Conservation (phyloP, 345 rosid genomes). For the Mangifera indica region DNA sequence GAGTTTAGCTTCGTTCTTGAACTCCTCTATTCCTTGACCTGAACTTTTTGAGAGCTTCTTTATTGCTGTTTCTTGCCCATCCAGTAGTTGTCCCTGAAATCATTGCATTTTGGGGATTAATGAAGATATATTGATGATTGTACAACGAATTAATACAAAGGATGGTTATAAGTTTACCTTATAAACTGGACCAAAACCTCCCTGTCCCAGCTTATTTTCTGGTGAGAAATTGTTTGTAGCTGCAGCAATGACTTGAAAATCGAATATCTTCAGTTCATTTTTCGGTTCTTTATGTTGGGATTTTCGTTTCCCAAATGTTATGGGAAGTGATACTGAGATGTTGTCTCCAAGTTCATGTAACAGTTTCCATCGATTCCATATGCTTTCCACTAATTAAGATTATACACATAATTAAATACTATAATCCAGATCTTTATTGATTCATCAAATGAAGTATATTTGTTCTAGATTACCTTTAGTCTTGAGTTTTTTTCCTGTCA, state of each 20-base stretch:
- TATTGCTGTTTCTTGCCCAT: background rate
- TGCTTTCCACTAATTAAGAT: background rate
- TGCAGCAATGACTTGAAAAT: too few relatives aligned
- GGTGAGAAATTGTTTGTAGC: too few relatives aligned
- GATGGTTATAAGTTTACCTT: too few relatives aligned
- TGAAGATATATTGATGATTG: too few relatives aligned
- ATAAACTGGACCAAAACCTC: too few relatives aligned
- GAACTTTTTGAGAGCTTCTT: slow-evolving; percentile 13
- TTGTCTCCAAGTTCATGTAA: background rate
- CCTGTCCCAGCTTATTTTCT: too few relatives aligned
- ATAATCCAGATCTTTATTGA: background rate
- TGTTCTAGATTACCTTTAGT: background rate
- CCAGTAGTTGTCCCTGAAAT: background rate
- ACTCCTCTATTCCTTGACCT: slow-evolving; percentile 7
- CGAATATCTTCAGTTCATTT: too few relatives aligned
- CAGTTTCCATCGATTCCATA: background rate
- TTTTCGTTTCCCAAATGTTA: background rate
- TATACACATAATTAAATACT: too few relatives aligned
- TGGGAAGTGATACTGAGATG: background rate
- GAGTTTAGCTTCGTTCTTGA: slow-evolving; percentile 11
- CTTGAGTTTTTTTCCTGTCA: background rate
- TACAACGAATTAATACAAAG: too few relatives aligned
- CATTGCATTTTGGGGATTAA: too few relatives aligned
- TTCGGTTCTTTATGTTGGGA: background rate
- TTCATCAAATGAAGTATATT: too few relatives aligned